Conservation (phyloP, 176 grass and related monocot genomes). For the Neostapfia colusana region DNA sequence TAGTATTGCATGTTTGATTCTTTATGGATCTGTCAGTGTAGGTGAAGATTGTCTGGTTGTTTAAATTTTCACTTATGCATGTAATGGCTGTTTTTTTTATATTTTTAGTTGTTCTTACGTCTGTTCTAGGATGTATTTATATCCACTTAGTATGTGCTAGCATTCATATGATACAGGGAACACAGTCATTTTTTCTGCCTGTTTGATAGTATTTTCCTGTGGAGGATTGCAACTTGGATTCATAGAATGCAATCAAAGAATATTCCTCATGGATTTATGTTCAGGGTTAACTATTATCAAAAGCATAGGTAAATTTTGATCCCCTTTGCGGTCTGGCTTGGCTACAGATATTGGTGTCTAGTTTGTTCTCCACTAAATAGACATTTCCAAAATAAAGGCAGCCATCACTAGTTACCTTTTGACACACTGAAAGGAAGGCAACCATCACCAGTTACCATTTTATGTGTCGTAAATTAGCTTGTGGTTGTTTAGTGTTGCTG, state of each 20-base stretch:
- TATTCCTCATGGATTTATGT: not conserved
- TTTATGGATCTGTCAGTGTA: not conserved
- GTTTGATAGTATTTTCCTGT: not conserved
- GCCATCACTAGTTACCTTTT: too few species aligned
- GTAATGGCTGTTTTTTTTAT: not conserved
- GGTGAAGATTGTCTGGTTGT: not conserved
- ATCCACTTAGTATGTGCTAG: not conserved
- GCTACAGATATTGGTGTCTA: not conserved
- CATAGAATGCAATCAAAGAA: slow-evolving; percentile 3
- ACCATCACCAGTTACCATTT: slow-evolving; percentile 13
- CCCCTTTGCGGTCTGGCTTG: not conserved
- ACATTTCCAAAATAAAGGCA: too few species aligned
- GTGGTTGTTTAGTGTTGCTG: slow-evolving; percentile 13
- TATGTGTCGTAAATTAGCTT: slow-evolving; percentile 19
- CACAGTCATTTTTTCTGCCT: not conserved
- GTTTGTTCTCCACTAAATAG: too few species aligned
- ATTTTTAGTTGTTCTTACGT: not conserved
- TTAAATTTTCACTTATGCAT: not conserved
- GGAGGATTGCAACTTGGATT: not conserved
- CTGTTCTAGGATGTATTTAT: not conserved
- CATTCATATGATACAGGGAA: not conserved
- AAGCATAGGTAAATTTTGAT: not conserved
- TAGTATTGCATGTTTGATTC: not conserved
- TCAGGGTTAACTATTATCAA: not conserved
- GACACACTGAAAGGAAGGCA: not conserved